phyloP scores from a whole-genome alignment of 2,329 filamentous ascomycete species.

The Fusarium armeniacum region DNA sequence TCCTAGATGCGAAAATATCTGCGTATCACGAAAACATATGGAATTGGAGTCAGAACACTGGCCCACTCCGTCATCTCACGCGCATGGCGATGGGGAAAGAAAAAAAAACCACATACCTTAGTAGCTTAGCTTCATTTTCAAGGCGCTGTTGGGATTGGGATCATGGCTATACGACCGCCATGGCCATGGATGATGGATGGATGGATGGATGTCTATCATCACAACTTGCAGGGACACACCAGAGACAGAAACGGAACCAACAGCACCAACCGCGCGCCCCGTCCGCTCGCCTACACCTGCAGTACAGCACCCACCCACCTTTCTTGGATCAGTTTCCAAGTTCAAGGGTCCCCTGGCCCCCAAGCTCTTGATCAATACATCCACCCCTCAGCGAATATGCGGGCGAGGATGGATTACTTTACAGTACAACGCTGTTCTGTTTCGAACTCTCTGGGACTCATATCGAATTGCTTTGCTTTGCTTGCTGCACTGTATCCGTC shows the following conservation, averaged over 20 bases:
- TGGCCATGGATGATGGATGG: not conserved
- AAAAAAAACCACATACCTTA: not conserved
- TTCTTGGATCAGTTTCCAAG: conserved; percentile 30
- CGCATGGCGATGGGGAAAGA: not conserved
- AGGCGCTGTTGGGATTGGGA: not conserved
- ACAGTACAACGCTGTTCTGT: conserved; percentile 29
- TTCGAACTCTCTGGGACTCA: conserved; percentile 30
- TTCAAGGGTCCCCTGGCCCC: conserved; percentile 38
- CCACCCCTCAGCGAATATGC: conserved; percentile 24
- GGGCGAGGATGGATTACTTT: conserved; percentile 20
- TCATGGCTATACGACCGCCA: conserved; percentile 4
- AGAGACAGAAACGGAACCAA: conserved; percentile 13
- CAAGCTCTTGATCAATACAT: conserved; percentile 29
- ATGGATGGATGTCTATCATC: conserved; percentile 2
- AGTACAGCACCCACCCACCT: conserved; percentile 20
- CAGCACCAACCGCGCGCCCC: conserved; percentile 46
- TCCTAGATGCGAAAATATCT: not conserved
- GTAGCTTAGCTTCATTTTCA: conserved; percentile 10
- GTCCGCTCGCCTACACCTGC: conserved; percentile 33
- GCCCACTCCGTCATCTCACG: conserved; percentile 2
- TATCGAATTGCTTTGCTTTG: conserved; percentile 14
- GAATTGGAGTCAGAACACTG: not conserved
- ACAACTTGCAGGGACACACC: conserved; percentile 12
- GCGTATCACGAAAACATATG: not conserved
- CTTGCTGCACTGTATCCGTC: not conserved